phyloP scores from a whole-genome alignment of 2,329 filamentous ascomycete genomes.

The Paraconiothyrium sp. region DNA sequence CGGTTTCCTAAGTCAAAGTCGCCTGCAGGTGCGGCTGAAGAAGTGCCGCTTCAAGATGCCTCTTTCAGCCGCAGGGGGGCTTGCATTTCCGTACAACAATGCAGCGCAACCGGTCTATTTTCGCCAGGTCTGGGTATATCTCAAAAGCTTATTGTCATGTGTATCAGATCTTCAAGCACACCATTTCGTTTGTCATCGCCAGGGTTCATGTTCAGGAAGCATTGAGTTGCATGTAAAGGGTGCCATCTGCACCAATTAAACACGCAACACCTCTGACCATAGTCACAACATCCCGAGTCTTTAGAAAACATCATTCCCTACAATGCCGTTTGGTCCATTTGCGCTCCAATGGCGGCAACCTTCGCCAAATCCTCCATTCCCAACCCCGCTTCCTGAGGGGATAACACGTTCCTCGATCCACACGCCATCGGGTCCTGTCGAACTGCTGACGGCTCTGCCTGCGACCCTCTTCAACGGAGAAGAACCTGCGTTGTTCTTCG shows the following conservation, averaged over 20 bases:
- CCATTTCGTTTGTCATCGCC: background rate
- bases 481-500: conserved; percentile 59
- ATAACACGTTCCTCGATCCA: conserved; percentile 57
- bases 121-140: background rate
- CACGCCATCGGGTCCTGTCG: conserved; percentile 58
- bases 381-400: conserved; percentile 50
- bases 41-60: conserved; percentile 12
- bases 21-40: conserved; percentile 14
- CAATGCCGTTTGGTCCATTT: conserved; percentile 42
- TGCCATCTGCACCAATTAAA: background rate
- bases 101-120: conserved; percentile 8
- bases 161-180: background rate
- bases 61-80: conserved; percentile 4
- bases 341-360: conserved; percentile 40
- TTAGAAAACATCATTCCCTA: background rate
- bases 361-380: conserved; percentile 32
- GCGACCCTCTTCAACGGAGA: conserved; percentile 8
- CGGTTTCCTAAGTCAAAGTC: background rate
- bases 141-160: background rate
- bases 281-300: background rate
- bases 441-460: conserved; percentile 59
- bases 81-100: conserved; percentile 1
- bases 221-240: background rate
- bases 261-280: background rate
- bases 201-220: background rate